A percentile compares a stretch with the other conserved stretches of the same genome.
Conservation (phyloP, 1,139 yeast genomes). For the Yamadazyma epiphylla region DNA sequence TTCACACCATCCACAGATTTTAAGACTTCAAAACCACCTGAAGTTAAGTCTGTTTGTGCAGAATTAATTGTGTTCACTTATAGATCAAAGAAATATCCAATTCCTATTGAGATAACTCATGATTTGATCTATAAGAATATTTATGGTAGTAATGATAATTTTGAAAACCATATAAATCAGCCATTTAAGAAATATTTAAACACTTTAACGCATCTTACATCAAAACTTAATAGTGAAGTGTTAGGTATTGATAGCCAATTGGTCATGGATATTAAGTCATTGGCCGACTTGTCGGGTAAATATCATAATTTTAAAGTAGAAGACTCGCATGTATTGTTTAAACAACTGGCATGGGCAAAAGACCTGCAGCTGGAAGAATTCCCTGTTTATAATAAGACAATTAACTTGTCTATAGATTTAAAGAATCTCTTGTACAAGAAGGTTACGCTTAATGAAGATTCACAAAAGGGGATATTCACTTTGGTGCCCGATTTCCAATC, state of each 20-base stretch:
- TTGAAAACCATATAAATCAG: constrained; percentile 32
- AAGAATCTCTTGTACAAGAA: constrained; percentile 17
- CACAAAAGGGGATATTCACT: constrained; percentile 26
- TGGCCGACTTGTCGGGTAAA: constrained; percentile 34
- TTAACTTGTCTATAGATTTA: constrained; percentile 22
- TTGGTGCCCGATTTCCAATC: constrained; percentile 58
- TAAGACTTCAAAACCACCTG: constrained; percentile 16
- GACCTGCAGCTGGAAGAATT: constrained; percentile 7
- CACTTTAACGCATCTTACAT: constrained; percentile 25
- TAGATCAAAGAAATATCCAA: constrained; percentile 32
- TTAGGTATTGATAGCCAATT: constrained; percentile 34
- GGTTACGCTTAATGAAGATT: constrained; percentile 14
- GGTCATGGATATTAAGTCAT: constrained; percentile 34
- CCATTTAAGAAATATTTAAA: constrained; percentile 29
- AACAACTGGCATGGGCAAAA: too few species aligned
- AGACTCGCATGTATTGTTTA: constrained; percentile 8
- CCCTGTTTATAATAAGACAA: constrained; percentile 11
- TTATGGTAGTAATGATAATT: constrained; percentile 22
- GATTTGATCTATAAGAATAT: constrained; percentile 33
- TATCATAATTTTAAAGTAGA: constrained; percentile 24
- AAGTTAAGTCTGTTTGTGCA: constrained; percentile 27
- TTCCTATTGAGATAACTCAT: constrained; percentile 41
- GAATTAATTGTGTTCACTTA: constrained; percentile 38
- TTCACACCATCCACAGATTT: constrained; percentile 17
- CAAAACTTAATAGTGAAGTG: constrained; percentile 28